Evolutionary conservation across 192 early-diverging fungal species (phyloP).

Genomic region (Dispira simplex): DNA sequence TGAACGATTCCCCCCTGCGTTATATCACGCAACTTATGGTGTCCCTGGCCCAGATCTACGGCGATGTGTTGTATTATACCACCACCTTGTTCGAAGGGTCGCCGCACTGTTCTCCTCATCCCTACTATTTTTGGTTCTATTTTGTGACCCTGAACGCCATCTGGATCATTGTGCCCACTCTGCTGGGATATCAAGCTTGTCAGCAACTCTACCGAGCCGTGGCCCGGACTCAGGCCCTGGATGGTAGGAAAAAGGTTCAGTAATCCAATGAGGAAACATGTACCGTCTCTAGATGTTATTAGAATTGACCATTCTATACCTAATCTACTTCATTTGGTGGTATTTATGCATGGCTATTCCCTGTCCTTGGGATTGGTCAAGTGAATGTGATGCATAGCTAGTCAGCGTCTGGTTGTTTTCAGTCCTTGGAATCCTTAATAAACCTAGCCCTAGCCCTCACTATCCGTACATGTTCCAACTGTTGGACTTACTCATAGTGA

Average conservation of each 20-base stretch:
- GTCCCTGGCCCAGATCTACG: slow-evolving; percentile 64
- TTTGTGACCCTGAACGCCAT: slow-evolving; percentile 68
- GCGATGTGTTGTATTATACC: slow-evolving; percentile 66
- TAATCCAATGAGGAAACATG: slow-evolving; percentile 19
- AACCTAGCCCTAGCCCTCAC: too few relatives aligned
- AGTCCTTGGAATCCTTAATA: too few relatives aligned
- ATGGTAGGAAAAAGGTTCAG: slow-evolving; percentile 24
- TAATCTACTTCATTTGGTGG: too few relatives aligned
- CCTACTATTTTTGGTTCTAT: slow-evolving; percentile 83
- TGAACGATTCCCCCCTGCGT: slow-evolving; percentile 32
- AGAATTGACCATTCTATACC: too few relatives aligned
- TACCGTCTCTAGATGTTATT: too few relatives aligned
- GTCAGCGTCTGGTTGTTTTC: too few relatives aligned
- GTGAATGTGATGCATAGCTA: too few relatives aligned
- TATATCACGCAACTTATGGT: slow-evolving; percentile 38
- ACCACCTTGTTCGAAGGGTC: slow-evolving; percentile 54
- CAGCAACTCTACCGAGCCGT: slow-evolving; percentile 35
- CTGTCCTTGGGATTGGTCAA: too few relatives aligned
- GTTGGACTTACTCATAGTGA: too few relatives aligned
- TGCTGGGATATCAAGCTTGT: slow-evolving; percentile 29
- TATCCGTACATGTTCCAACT: too few relatives aligned
- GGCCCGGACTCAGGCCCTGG: slow-evolving; percentile 27
- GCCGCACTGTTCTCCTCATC: slow-evolving; percentile 48
- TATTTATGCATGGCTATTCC: too few relatives aligned
- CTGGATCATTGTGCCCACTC: slow-evolving; percentile 65